Conservation (phyloP, 306 rosid species). For the Glycyrrhiza uralensis region DNA sequence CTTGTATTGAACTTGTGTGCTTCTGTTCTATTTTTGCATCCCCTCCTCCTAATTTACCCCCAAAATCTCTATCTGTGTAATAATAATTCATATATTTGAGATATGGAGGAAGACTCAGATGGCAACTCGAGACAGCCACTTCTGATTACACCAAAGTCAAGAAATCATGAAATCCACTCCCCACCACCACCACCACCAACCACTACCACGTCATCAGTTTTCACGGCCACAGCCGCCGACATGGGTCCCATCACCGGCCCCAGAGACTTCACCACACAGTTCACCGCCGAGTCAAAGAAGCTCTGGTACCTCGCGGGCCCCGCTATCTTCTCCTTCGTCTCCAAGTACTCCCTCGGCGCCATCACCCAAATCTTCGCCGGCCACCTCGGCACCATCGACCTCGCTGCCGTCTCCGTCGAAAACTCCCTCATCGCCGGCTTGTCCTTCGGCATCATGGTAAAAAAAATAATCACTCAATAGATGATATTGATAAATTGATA, state of each 20-base stretch:
- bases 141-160: neutral
- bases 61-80: too few species aligned
- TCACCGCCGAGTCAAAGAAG: slow-evolving; percentile 49
- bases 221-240: slow-evolving; percentile 47
- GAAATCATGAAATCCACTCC: neutral
- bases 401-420: slow-evolving; percentile 80
- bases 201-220: slow-evolving; percentile 30
- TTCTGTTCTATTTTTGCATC: too few species aligned
- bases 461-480: too few species aligned
- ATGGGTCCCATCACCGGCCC: slow-evolving; percentile 40
- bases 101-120: too few species aligned
- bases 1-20: too few species aligned
- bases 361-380: slow-evolving; percentile 81
- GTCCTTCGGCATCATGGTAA: slow-evolving; percentile 70
- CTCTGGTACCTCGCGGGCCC: slow-evolving; percentile 91
- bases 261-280: slow-evolving; percentile 40
- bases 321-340: slow-evolving; percentile 71
- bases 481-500: too few species aligned
- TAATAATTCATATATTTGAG: too few species aligned
- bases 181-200: neutral
- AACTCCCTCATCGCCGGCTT: slow-evolving; percentile 90
- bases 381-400: slow-evolving; percentile 61
- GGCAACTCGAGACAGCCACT: slow-evolving; percentile 11
- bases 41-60: too few species aligned
- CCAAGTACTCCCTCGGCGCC: slow-evolving; percentile 85